Conservation (phyloP, 148 eudicot species). For the Talinum fruticosum region DNA sequence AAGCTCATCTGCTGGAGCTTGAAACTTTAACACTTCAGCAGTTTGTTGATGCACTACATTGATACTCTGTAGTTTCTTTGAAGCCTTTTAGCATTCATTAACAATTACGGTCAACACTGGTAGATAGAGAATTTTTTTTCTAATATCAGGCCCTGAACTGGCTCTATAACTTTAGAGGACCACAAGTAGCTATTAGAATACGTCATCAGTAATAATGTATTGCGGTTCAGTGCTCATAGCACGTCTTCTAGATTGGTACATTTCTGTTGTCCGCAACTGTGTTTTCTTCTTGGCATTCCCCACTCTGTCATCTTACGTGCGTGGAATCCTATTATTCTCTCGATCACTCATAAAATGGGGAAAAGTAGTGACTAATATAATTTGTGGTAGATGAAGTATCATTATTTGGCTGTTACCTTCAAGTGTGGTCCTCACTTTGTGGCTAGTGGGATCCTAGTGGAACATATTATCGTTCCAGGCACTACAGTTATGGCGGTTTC, state of each 20-base stretch:
- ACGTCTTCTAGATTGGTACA: background rate
- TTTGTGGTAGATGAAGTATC: conserved; percentile 12
- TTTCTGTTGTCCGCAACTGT: background rate
- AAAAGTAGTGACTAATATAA: background rate
- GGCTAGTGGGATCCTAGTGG: background rate
- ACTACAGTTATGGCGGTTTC: conserved; percentile 1
- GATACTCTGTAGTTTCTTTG: background rate
- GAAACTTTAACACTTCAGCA: background rate
- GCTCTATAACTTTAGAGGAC: background rate
- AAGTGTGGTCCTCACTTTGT: conserved; percentile 7
- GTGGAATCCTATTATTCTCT: background rate
- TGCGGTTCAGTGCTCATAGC: background rate
- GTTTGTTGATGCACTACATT: background rate
- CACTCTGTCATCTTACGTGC: background rate
- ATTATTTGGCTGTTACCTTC: background rate
- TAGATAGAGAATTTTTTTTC: background rate
- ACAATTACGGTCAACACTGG: background rate
- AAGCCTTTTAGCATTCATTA: background rate
- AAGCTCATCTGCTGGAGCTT: too few relatives aligned
- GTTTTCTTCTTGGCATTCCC: background rate
- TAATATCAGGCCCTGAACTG: background rate
- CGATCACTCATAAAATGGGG: background rate
- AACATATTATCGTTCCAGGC: background rate
- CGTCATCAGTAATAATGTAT: background rate
- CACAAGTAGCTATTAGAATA: background rate